Evolutionary conservation across 2,329 filamentous ascomycete genomes (phyloP).

Genomic region (Sporothrix sp.): DNA sequence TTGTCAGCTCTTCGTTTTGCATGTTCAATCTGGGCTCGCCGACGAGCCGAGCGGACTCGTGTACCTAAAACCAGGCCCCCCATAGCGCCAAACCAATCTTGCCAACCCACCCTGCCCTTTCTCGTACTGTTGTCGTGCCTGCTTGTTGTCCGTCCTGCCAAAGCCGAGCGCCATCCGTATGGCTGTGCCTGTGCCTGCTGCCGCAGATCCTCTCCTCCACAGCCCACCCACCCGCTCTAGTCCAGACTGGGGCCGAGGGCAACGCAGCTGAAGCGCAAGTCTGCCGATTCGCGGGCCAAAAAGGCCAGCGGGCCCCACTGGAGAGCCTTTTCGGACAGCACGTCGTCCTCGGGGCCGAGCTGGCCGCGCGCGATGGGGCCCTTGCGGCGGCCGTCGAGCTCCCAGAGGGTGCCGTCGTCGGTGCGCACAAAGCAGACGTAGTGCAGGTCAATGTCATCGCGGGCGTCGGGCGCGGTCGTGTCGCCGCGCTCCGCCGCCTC

Average conservation of each 20-base stretch:
- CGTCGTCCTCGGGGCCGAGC: slow-evolving; percentile 54
- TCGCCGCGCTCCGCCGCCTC: slow-evolving; percentile 68
- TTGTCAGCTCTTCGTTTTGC: background rate
- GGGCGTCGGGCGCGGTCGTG: slow-evolving; percentile 65
- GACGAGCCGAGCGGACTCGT: background rate
- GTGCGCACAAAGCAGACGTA: slow-evolving; percentile 90
- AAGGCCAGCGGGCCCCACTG: slow-evolving; percentile 55
- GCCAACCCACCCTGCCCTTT: background rate
- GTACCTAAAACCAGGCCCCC: background rate
- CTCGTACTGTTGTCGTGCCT: background rate
- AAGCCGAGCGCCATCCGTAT: too few relatives aligned
- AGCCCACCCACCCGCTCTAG: too few relatives aligned
- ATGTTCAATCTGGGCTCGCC: background rate
- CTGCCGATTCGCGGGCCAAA: slow-evolving; percentile 42
- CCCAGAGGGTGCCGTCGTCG: slow-evolving; percentile 52
- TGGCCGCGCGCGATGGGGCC: slow-evolving; percentile 47
- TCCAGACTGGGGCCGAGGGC: slow-evolving; percentile 44
- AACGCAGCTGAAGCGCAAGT: slow-evolving; percentile 50
- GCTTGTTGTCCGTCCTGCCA: too few relatives aligned
- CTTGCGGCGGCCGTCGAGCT: slow-evolving; percentile 50
- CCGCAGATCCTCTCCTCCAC: too few relatives aligned
- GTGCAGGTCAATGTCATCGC: slow-evolving; percentile 82
- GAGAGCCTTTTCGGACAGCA: slow-evolving; percentile 65
- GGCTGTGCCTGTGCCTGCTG: too few relatives aligned
- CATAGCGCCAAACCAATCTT: background rate